Evolutionary conservation across 306 rosid species (phyloP).

Genomic region (Carpinus fangiana): DNA sequence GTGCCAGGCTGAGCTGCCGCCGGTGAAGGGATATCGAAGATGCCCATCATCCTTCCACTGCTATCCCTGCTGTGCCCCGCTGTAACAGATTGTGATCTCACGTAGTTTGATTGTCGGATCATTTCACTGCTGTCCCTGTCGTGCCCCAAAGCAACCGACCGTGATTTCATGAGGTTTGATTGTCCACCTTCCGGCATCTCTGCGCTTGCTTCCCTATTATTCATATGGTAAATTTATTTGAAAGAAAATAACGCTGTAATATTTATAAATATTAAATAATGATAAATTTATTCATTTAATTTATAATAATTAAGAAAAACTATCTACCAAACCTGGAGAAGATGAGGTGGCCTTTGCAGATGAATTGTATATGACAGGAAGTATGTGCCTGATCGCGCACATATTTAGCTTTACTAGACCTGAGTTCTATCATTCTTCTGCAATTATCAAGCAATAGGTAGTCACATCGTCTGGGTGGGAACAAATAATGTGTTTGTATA

Average conservation of each 20-base stretch:
- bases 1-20: not conserved
- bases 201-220: not conserved
- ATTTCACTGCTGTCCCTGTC: not conserved
- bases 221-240: not conserved
- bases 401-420: conserved; percentile 48
- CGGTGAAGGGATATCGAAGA: not conserved
- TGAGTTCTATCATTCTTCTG: conserved; percentile 51
- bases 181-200: not conserved
- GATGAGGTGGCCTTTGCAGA: conserved; percentile 54
- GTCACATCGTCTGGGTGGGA: not conserved
- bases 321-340: conserved; percentile 37
- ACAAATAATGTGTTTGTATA: too few species aligned
- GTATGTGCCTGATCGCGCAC: conserved; percentile 42
- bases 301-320: not conserved
- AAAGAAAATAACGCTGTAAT: too few species aligned
- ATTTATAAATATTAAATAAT: too few species aligned
- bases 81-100: not conserved
- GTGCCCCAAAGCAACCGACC: not conserved
- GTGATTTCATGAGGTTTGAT: not conserved
- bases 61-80: not conserved
- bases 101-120: not conserved
- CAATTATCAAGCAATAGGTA: not conserved
- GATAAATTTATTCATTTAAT: too few species aligned
- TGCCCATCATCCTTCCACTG: too few species aligned
- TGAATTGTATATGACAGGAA: conserved; percentile 49